Evolutionary conservation across 2,329 filamentous ascomycete species (phyloP).

Genomic region (Cladosporium oxysporum): DNA sequence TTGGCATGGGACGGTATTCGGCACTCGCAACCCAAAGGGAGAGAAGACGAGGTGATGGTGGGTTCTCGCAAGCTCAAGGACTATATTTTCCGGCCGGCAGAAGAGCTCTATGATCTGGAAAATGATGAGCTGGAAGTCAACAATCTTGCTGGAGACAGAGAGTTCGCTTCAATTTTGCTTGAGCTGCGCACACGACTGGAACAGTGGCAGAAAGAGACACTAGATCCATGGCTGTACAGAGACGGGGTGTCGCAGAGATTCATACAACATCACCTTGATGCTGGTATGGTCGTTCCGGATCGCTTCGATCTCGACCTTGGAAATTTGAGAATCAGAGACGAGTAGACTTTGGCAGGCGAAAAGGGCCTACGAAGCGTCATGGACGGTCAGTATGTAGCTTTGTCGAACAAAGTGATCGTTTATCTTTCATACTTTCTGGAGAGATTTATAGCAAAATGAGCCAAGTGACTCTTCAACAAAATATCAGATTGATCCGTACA

Average conservation of each 20-base stretch:
- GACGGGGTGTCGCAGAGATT: conserved; percentile 30
- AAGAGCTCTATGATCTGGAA: conserved; percentile 52
- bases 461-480: not conserved
- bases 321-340: conserved; percentile 20
- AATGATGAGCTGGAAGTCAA: conserved; percentile 49
- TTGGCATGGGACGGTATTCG: conserved; percentile 50
- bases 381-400: not conserved
- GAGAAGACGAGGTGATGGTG: conserved; percentile 37
- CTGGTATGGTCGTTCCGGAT: conserved; percentile 29
- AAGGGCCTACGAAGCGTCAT: not conserved
- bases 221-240: conserved; percentile 39
- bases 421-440: not conserved
- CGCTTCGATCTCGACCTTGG: conserved; percentile 31
- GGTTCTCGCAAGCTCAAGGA: conserved; percentile 44
- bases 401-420: not conserved
- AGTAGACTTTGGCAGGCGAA: not conserved
- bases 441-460: not conserved
- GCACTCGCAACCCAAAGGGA: conserved; percentile 30
- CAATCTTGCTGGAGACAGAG: conserved; percentile 44
- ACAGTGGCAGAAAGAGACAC: conserved; percentile 39
- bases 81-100: conserved; percentile 48
- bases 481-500: not conserved
- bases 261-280: conserved; percentile 24
- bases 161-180: conserved; percentile 36
- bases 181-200: conserved; percentile 39